These are phyloP conservation scores for Dissophora globulifera DNA, from an alignment of 192 early-diverging fungal genomes.

Conservation along the genomic window DNA sequence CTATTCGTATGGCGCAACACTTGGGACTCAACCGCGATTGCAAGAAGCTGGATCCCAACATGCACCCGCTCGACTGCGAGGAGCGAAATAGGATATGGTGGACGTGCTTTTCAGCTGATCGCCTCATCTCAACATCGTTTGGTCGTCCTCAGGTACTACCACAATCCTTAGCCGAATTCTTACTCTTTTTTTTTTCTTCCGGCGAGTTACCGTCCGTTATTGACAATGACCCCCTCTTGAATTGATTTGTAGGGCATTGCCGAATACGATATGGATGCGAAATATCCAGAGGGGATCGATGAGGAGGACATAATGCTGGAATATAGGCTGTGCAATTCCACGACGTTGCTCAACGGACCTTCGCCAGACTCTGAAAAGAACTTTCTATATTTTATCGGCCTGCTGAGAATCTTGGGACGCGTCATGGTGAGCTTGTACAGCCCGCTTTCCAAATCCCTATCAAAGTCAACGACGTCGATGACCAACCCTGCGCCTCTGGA, in stretches of 20 bases:
- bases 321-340: constrained; percentile 23
- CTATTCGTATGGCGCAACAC: constrained; percentile 68
- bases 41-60: constrained; percentile 52
- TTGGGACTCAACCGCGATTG: constrained; percentile 65
- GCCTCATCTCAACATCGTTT: constrained; percentile 70
- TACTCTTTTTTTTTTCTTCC: constrained; percentile 1
- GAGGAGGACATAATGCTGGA: constrained; percentile 39
- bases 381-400: constrained; percentile 48
- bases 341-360: constrained; percentile 28
- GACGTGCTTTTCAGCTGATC: constrained; percentile 80
- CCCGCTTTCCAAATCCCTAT: constrained; percentile 51
- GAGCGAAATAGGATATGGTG: constrained; percentile 78
- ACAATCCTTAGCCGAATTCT: too few species aligned
- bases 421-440: constrained; percentile 62
- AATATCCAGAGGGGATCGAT: constrained; percentile 57
- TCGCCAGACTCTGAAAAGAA: constrained; percentile 33
- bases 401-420: constrained; percentile 63
- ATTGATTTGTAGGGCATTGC: constrained; percentile 58
- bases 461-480: constrained; percentile 29
- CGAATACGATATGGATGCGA: constrained; percentile 68
- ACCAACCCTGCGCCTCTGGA: constrained; percentile 59
- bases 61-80: constrained; percentile 58
- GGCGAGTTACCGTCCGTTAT: too few species aligned
- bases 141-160: constrained; percentile 72
- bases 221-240: too few species aligned